Conservation (phyloP, 805 yeast genomes). For the Isabelozyma rhagii region DNA sequence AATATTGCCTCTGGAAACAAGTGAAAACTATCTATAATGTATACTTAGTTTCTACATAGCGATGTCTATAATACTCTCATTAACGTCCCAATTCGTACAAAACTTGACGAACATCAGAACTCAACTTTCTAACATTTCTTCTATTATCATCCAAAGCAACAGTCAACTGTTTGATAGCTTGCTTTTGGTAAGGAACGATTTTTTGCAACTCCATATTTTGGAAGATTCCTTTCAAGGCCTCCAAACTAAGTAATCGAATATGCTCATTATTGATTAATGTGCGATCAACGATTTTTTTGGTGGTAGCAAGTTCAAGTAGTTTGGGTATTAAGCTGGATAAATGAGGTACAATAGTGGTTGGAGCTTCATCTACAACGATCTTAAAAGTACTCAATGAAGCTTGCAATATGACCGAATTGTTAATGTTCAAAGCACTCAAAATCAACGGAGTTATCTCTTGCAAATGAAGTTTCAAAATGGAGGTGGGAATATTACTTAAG, state of each 20-base stretch:
- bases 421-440: slow-evolving; percentile 56
- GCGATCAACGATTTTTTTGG: slow-evolving; percentile 8
- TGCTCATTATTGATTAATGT: slow-evolving; percentile 36
- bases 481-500: slow-evolving; percentile 60
- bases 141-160: slow-evolving; percentile 67
- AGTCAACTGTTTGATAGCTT: slow-evolving; percentile 46
- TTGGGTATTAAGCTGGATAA: slow-evolving; percentile 56
- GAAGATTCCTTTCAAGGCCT: slow-evolving; percentile 47
- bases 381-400: slow-evolving; percentile 62
- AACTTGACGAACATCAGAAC: slow-evolving; percentile 77
- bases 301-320: slow-evolving; percentile 37
- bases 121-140: slow-evolving; percentile 70
- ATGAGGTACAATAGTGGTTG: slow-evolving; percentile 51
- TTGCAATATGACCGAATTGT: slow-evolving; percentile 46
- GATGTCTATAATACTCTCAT: not conserved
- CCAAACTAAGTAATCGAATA: slow-evolving; percentile 56
- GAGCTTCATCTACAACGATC: slow-evolving; percentile 52
- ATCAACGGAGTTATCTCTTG: slow-evolving; percentile 66
- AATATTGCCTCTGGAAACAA: too few species aligned
- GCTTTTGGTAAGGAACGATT: slow-evolving; percentile 50
- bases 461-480: slow-evolving; percentile 64
- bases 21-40: too few species aligned
- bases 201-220: slow-evolving; percentile 37
- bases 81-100: slow-evolving; percentile 49
- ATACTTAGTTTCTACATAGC: too few species aligned